Base-by-base conservation (phyloP, 2,329 filamentous ascomycete genomes). In the Passalora sequoiae region DNA sequence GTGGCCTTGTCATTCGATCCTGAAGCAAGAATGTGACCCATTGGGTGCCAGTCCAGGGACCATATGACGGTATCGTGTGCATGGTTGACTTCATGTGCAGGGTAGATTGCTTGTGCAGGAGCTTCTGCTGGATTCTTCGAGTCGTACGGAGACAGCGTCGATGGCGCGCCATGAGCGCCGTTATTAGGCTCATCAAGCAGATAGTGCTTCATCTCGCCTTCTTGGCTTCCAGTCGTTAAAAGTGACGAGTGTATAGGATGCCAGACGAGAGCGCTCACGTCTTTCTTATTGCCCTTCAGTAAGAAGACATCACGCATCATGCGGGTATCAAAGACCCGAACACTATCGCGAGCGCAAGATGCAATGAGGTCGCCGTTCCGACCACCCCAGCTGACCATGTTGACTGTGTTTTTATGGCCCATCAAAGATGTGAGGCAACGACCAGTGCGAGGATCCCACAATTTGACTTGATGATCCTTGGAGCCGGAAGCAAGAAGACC, bases 291-390 rank as follows among this genome's bases (percentile, higher is more conserved):
- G 6, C 92, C 92, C 56, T 91, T 86, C 16, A 98, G 77, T 35
- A 97, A 78, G 56, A 89, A 87, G 43, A 97, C 89, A 64, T 98
- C 92, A 51, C 92, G 85, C 92, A 98, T 97, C 85, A 95, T 95
- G 37, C 92, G 81, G 43, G 98, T 75, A 64, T 98, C 92, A 60
- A 97, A 97, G 33, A 98, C 81, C 47, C 92, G 81, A 6, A 89
- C 89, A 1, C 87, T 94, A 60, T 98, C 92, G 62, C 92, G 80
- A 31, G 89, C 92, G 22, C 89, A 94, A 1, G 92, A 96, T 25
- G 91, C 92, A 36, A 98, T 77, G 49, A 94, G 84, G 53, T 84
- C 77, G 21, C 87, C 89, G 59, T 86, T 84, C 7, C 86, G 82
- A 39, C 83, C 84, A 63, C 96, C 92, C 61, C 98, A 98, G 33